phyloP scores from a whole-genome alignment of 2,329 filamentous ascomycete genomes.

The Didymella glomerata region DNA sequence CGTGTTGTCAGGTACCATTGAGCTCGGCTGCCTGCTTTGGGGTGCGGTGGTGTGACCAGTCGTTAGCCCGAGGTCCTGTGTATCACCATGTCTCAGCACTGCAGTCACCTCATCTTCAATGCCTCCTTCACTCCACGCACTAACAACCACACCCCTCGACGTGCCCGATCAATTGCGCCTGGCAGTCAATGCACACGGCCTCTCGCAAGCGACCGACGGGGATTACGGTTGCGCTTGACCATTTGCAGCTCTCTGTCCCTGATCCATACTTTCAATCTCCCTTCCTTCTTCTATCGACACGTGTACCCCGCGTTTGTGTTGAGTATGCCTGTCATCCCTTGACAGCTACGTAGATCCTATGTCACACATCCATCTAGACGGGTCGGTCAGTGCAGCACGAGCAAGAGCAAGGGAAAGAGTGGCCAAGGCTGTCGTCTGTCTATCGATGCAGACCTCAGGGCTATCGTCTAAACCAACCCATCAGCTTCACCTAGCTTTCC shows the following conservation, averaged over 20 bases:
- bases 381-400: slow-evolving; percentile 1
- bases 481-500: background rate
- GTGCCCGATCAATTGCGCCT: background rate
- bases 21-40: background rate
- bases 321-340: background rate
- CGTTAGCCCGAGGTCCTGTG: slow-evolving; percentile 3
- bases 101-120: background rate
- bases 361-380: background rate
- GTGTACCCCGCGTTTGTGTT: slow-evolving; percentile 4
- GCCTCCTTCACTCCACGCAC: background rate
- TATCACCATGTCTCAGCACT: slow-evolving; percentile 3
- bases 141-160: background rate
- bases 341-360: background rate
- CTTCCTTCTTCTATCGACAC: slow-evolving; percentile 1
- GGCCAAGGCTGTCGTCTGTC: background rate
- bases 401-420: background rate
- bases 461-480: background rate
- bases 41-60: slow-evolving; percentile 1
- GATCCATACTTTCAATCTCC: background rate
- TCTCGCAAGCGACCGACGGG: background rate
- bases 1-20: background rate
- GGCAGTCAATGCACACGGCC: background rate
- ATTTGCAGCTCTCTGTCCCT: background rate
- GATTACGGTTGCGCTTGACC: background rate
- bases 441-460: background rate